Percentiles rank a stretch among this genome's conserved stretches.
Evolutionary conservation across 305 asterid species (phyloP).

Genomic region (Fraxinus paxiana): DNA sequence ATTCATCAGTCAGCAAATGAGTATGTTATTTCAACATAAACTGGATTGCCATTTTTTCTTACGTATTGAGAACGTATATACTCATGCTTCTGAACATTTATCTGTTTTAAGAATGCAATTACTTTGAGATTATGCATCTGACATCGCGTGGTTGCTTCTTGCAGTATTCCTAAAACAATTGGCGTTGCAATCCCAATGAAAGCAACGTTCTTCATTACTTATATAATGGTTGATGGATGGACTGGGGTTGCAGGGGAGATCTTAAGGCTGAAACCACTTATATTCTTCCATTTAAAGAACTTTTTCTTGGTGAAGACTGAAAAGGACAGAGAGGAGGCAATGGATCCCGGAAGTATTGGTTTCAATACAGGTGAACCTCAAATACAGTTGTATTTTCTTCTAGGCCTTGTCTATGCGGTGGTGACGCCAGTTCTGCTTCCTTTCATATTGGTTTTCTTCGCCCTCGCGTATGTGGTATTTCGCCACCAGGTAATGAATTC

Average conservation of each 20-base stretch:
- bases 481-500: constrained; percentile 77
- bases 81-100: neutral
- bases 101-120: neutral
- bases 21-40: constrained; percentile 42
- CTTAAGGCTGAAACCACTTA: constrained; percentile 68
- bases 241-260: constrained; percentile 94
- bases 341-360: constrained; percentile 93
- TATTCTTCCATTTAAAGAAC: constrained; percentile 76
- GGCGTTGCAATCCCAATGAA: constrained; percentile 94
- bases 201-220: constrained; percentile 87
- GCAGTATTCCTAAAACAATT: constrained; percentile 65
- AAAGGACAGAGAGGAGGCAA: constrained; percentile 82
- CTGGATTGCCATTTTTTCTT: neutral
- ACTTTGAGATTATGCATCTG: neutral
- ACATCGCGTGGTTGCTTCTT: neutral
- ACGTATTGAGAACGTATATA: neutral
- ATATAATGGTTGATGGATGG: constrained; percentile 96
- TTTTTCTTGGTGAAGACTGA: constrained; percentile 88
- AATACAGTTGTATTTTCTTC: constrained; percentile 83
- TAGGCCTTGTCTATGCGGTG: constrained; percentile 86
- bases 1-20: constrained; percentile 52
- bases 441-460: constrained; percentile 79
- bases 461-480: constrained; percentile 66
- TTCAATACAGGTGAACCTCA: constrained; percentile 95
- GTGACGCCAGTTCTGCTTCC: constrained; percentile 92